Percentiles rank a stretch among this genome's conserved stretches.
These are phyloP conservation scores for Silene coronaria DNA, from an alignment of 179 eudicot genomes.

Conservation along the genomic window DNA sequence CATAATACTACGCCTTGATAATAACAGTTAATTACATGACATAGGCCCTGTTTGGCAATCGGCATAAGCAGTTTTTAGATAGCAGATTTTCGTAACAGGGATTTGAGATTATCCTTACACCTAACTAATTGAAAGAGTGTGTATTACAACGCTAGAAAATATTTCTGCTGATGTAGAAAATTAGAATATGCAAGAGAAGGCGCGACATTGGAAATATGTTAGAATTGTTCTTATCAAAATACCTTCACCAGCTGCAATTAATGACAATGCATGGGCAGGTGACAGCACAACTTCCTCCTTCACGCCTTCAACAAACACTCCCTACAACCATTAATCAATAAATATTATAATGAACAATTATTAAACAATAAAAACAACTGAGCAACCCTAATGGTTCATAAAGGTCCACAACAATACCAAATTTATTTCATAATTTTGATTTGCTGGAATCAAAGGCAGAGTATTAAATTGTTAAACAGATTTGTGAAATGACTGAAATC, in stretches of 20 bases:
- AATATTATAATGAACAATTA: conserved; percentile 12
- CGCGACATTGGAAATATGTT: not conserved
- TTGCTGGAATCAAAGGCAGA: not conserved
- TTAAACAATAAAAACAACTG: not conserved
- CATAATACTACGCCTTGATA: too few relatives aligned
- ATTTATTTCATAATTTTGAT: not conserved
- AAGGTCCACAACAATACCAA: not conserved
- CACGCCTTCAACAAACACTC: conserved; percentile 89
- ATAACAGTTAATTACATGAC: not conserved
- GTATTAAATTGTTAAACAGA: not conserved
- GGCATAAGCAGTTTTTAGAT: too few relatives aligned
- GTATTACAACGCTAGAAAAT: not conserved
- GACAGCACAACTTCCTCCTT: conserved; percentile 98
- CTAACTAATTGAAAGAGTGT: not conserved
- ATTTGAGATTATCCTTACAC: not conserved
- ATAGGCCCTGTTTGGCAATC: not conserved
- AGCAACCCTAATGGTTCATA: conserved; percentile 4
- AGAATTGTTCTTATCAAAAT: conserved; percentile 8
- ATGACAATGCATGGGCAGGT: conserved; percentile 97
- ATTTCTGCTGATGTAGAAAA: not conserved
- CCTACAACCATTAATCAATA: conserved; percentile 45
- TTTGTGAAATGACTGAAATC: not conserved
- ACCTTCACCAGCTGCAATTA: conserved; percentile 99
- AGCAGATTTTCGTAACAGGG: not conserved
- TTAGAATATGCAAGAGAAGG: not conserved